Conservation (phyloP, 2,329 filamentous ascomycete species). For the Aspergillus amoenus region DNA sequence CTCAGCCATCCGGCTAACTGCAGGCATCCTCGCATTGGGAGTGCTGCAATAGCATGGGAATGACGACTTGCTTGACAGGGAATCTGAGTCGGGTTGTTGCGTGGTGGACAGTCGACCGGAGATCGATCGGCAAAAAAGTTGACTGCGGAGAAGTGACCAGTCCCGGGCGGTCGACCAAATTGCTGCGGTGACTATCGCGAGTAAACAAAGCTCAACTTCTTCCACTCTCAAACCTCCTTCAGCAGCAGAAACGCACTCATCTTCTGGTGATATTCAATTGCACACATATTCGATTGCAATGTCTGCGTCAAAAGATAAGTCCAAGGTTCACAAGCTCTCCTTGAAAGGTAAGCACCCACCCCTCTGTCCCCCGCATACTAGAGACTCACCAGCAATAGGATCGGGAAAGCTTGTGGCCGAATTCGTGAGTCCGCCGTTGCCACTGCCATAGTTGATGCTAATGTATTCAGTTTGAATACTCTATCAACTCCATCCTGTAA, state of each 20-base stretch:
- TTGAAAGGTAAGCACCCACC: conserved; percentile 39
- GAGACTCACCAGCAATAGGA: conserved; percentile 47
- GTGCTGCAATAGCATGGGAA: conserved; percentile 36
- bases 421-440: conserved; percentile 65
- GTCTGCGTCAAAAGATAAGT: conserved; percentile 62
- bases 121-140: conserved; percentile 19
- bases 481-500: conserved; percentile 93
- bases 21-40: conserved; percentile 49
- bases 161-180: conserved; percentile 30
- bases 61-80: background rate
- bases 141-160: conserved; percentile 34
- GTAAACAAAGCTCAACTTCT: conserved; percentile 35
- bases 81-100: background rate
- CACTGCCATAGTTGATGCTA: conserved; percentile 3
- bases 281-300: conserved; percentile 25
- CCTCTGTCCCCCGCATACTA: background rate
- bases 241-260: background rate
- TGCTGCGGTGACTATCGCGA: conserved; percentile 37
- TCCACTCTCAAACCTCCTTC: conserved; percentile 5
- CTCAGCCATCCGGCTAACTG: conserved; percentile 48
- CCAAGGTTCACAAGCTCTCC: conserved; percentile 92
- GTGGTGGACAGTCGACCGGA: background rate
- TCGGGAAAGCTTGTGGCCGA: conserved; percentile 87
- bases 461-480: conserved; percentile 75
- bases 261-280: conserved; percentile 1